A percentile compares a stretch with the other conserved stretches of the same genome.
Conservation (phyloP, 345 rosid species). For the Eucalyptus brandiana region DNA sequence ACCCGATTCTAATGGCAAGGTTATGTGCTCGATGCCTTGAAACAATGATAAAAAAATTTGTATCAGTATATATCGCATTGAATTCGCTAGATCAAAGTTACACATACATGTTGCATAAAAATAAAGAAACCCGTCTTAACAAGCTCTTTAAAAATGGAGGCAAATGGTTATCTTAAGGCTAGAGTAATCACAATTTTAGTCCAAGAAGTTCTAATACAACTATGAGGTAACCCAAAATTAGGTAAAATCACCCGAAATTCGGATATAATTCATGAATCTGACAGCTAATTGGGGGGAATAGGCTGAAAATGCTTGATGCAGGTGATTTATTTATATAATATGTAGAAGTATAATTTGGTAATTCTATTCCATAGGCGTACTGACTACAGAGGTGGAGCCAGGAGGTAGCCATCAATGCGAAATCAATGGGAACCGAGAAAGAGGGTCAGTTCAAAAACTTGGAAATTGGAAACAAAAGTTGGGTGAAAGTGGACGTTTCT, state of each 20-base stretch:
- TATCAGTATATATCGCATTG: neutral
- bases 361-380: neutral
- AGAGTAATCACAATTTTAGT: neutral
- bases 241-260: neutral
- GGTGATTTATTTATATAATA: neutral
- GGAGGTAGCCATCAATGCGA: neutral
- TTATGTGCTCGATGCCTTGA: neutral
- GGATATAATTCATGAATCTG: neutral
- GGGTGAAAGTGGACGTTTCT: neutral
- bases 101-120: neutral
- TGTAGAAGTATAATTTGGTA: neutral
- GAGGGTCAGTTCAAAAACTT: neutral
- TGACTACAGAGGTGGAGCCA: neutral
- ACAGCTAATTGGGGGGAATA: neutral
- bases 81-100: neutral
- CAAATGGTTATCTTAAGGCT: neutral
- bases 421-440: neutral
- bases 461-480: neutral
- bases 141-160: neutral
- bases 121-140: neutral
- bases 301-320: neutral
- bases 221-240: neutral
- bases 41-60: neutral
- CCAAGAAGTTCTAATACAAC: neutral
- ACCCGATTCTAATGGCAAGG: neutral